Percentiles rank a stretch among this genome's conserved stretches.
Conservation (phyloP, 208 protist species). For the Trichomonas vaginalis region DNA sequence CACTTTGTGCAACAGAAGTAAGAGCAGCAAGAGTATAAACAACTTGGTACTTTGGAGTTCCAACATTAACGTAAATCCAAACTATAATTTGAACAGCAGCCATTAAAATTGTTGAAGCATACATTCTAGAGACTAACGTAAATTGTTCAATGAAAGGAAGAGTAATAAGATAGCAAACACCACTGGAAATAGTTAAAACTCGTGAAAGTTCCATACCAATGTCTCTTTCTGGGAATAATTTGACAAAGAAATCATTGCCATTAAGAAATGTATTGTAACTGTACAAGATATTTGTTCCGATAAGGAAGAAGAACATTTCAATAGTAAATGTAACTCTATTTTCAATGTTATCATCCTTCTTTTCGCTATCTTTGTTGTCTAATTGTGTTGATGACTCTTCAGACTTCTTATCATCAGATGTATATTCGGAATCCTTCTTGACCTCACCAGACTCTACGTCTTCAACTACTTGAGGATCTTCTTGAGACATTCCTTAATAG, state of each 20-base stretch:
- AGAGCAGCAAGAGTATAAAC: not conserved
- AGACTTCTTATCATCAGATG: too few relatives aligned
- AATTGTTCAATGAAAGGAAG: not conserved
- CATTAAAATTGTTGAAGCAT: not conserved
- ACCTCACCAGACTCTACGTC: too few relatives aligned
- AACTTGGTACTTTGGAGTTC: not conserved
- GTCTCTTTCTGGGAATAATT: not conserved
- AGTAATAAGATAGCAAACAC: not conserved
- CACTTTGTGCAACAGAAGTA: not conserved
- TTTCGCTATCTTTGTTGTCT: too few relatives aligned
- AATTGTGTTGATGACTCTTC: too few relatives aligned
- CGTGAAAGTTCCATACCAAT: not conserved
- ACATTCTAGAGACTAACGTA: not conserved
- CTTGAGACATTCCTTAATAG: too few relatives aligned
- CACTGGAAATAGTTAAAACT: not conserved
- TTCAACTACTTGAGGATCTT: too few relatives aligned
- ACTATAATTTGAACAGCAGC: not conserved
- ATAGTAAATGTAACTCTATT: not conserved
- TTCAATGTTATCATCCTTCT: not conserved
- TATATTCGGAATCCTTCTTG: too few relatives aligned
- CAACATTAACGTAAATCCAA: not conserved
- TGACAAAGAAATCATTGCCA: not conserved
- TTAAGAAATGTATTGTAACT: not conserved
- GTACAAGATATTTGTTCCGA: not conserved
- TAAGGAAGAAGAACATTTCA: not conserved